These are phyloP conservation scores for Carex cristatella DNA, from an alignment of 176 grass and related monocot genomes.

Conservation along the genomic window DNA sequence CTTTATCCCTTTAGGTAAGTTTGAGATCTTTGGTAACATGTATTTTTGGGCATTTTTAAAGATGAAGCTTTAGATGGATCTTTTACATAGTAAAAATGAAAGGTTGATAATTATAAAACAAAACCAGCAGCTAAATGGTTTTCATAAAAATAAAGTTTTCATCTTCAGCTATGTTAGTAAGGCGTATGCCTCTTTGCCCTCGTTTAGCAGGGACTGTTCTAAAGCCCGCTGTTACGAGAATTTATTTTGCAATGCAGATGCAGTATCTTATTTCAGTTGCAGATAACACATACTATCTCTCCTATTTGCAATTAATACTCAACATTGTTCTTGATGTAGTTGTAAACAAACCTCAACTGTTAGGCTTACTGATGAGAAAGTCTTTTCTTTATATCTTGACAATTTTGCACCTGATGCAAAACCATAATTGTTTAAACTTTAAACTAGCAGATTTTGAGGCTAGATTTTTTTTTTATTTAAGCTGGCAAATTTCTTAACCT, in stretches of 20 bases:
- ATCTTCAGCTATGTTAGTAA: neutral
- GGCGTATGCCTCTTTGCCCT: neutral
- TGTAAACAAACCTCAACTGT: neutral
- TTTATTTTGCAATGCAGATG: neutral
- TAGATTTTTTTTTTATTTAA: neutral
- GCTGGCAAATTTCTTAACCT: neutral
- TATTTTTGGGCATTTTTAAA: neutral
- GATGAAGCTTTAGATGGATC: neutral
- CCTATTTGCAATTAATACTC: neutral
- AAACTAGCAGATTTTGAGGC: neutral
- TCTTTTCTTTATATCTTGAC: neutral
- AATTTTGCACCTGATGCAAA: neutral
- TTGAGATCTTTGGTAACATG: neutral
- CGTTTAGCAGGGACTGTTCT: neutral
- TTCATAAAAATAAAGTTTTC: neutral
- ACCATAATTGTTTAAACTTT: neutral
- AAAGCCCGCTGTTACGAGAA: neutral
- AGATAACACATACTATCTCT: neutral
- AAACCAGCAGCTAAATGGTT: neutral
- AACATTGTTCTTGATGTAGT: neutral
- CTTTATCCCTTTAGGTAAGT: constrained; percentile 82
- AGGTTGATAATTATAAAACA: neutral
- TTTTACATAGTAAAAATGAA: neutral
- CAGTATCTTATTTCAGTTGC: neutral
- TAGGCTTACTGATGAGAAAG: neutral